Percentiles rank a stretch among this genome's conserved stretches.
phyloP scores from a whole-genome alignment of 306 rosid genomes.

The Argentina anserina region DNA sequence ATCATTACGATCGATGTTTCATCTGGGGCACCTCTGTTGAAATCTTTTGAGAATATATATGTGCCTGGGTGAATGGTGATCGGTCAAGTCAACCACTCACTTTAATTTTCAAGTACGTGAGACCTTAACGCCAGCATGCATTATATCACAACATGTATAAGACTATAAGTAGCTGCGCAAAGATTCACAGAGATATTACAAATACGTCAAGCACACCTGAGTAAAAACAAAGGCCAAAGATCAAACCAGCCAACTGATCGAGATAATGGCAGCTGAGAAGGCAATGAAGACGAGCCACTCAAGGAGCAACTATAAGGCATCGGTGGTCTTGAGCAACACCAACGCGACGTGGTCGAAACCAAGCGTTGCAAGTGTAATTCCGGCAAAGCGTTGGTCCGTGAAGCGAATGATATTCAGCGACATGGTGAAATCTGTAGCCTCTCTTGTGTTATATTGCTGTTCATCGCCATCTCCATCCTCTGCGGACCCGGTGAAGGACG shows the following conservation, averaged over 20 bases:
- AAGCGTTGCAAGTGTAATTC: not conserved
- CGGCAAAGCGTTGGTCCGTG: slow-evolving; percentile 12
- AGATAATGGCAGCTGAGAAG: not conserved
- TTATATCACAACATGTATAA: not conserved
- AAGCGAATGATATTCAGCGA: slow-evolving; percentile 4
- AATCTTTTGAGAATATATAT: not conserved
- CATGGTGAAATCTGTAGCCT: not conserved
- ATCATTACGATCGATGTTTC: not conserved
- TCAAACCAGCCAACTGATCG: not conserved
- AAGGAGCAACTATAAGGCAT: not conserved
- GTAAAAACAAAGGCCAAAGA: not conserved
- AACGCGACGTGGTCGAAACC: not conserved
- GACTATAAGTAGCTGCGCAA: not conserved
- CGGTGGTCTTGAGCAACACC: not conserved
- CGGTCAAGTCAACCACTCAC: not conserved
- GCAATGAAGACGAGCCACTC: not conserved
- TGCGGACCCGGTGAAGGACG: not conserved
- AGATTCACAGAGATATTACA: not conserved
- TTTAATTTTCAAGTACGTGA: not conserved
- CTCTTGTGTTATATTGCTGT: not conserved
- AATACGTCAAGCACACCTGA: no score
- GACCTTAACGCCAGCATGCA: not conserved
- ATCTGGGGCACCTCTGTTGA: no score
- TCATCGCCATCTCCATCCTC: not conserved
- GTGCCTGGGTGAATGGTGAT: not conserved